phyloP scores from a whole-genome alignment of 2,329 filamentous ascomycete genomes.

The Polychaeton citri region DNA sequence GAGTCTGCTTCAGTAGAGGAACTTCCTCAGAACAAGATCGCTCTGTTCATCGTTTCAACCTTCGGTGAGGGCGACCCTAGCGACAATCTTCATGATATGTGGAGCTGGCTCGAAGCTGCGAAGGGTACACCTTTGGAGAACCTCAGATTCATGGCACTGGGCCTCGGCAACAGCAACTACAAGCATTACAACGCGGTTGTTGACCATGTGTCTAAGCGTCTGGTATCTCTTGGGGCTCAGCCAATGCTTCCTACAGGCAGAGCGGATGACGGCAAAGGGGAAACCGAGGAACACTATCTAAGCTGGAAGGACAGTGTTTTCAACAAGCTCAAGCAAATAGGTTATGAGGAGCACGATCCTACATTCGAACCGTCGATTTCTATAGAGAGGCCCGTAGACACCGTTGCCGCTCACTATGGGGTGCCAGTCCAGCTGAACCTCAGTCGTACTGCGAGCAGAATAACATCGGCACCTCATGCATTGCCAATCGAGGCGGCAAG shows the following conservation, averaged over 20 bases:
- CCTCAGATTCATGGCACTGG: constrained; percentile 29
- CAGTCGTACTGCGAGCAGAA: constrained; percentile 9
- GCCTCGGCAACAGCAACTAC: constrained; percentile 35
- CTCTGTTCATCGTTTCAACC: constrained; percentile 16
- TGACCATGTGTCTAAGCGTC: constrained; percentile 20
- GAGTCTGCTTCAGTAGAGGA: constrained; percentile 17
- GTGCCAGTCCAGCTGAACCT: constrained; percentile 10
- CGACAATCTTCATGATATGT: constrained; percentile 37
- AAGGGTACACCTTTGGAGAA: constrained; percentile 12
- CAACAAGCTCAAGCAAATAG: constrained; percentile 16
- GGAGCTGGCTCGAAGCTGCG: constrained; percentile 12
- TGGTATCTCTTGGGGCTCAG: constrained; percentile 22
- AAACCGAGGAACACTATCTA: constrained; percentile 31
- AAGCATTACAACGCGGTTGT: constrained; percentile 33
- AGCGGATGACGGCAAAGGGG: constrained; percentile 29
- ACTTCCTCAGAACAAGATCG: constrained; percentile 8
- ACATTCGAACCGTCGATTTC: constrained; percentile 21
- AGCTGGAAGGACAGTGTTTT: constrained; percentile 28
- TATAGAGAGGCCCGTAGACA: too few species aligned
- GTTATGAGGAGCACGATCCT: constrained; percentile 20
- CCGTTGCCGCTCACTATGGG: constrained; percentile 16
- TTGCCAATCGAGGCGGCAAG: constrained; percentile 19
- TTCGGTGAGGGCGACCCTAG: constrained; percentile 19
- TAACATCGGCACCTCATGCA: constrained; percentile 21
- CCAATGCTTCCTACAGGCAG: constrained; percentile 20